These are phyloP conservation scores for Boletus huronensis DNA, from an alignment of 768 basidiomycete species.

Conservation along the genomic window DNA sequence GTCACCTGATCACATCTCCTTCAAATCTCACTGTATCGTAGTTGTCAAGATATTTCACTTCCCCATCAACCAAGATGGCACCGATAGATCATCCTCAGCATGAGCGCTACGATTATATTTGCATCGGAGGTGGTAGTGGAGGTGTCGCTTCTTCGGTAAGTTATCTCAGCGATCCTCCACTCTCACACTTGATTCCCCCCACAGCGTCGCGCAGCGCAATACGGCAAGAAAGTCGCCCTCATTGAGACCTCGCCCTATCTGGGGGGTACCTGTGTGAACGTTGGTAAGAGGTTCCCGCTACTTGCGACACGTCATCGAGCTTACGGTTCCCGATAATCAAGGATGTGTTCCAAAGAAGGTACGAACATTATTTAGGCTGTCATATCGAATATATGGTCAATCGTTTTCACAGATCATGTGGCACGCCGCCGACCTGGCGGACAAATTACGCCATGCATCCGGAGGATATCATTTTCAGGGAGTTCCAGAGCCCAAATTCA, in stretches of 20 bases:
- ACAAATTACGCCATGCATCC: constrained; percentile 74
- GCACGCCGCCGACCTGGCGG: constrained; percentile 89
- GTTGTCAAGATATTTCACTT: constrained; percentile 47
- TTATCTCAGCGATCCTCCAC: constrained; percentile 1
- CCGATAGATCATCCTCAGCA: constrained; percentile 62
- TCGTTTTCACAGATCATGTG: constrained; percentile 79
- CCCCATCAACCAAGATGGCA: constrained; percentile 54
- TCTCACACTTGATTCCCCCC: neutral
- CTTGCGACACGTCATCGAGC: neutral
- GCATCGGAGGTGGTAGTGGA: constrained; percentile 92
- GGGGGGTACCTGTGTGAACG: constrained; percentile 98
- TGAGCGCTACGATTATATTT: constrained; percentile 78
- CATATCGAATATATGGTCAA: neutral
- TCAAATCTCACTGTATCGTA: constrained; percentile 17
- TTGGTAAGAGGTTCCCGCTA: constrained; percentile 55
- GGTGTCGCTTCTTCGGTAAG: constrained; percentile 85
- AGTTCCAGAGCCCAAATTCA: constrained; percentile 58
- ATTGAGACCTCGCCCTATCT: constrained; percentile 72
- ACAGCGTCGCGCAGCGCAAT: constrained; percentile 85
- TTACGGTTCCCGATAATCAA: constrained; percentile 28
- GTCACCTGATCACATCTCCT: constrained; percentile 4
- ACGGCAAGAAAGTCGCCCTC: constrained; percentile 91
- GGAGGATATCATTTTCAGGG: constrained; percentile 72
- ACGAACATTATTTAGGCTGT: neutral
- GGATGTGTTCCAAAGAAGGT: constrained; percentile 99